Base-by-base conservation (phyloP, 768 basidiomycete genomes). In the Lyophyllum semitale region DNA sequence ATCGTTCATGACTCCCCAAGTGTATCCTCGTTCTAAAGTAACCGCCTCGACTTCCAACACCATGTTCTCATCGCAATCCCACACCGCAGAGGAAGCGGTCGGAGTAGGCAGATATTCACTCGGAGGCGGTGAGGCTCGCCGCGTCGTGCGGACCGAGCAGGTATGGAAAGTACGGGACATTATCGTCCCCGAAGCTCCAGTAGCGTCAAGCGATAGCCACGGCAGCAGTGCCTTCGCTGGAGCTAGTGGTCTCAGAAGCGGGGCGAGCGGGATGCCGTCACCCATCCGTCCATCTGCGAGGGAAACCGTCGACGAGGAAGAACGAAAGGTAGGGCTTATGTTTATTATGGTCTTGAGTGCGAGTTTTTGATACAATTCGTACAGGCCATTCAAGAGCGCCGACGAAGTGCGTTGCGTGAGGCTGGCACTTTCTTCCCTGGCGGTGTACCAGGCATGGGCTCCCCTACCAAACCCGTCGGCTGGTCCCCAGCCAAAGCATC, bases 1-100 rank as follows among this genome's bases (percentile, higher is more conserved):
- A 18, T 68, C 70, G 5, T 87, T 87, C 69, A 82, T 84, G 82
- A 87, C 84, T 1, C 86, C 86, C 0, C 85, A 85, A 67, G 62
- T 66, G 13, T 65, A 66, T 17, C 60, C 60, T 9, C 65, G 57
- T 30, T 46, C 35, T 18, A 40, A 32, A 53, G 48, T 33, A 25
- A 11, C 54, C 17, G 9, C 47, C 3, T 26, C 48, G 26, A 40
- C 37, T n/a, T 18, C n/a, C 37, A 38, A 18, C n/a, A 4, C 38
- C 22, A 33, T 37, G n/a, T 41, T 48, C 27, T 23, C 44, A 29
- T 32, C 20, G 44, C 7, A 22, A n/a, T 20, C 27, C 11, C 27
- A 47, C 2, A 25, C 35, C 11, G 23, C 41, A 15, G 22, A 46
- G 46, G 55, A 41, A 18, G 49, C 30, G 38, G 42, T 25, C 3